A percentile compares a stretch with the other conserved stretches of the same genome.
Evolutionary conservation across 768 basidiomycete genomes (phyloP).

Genomic region (Dentipellis fragilis): DNA sequence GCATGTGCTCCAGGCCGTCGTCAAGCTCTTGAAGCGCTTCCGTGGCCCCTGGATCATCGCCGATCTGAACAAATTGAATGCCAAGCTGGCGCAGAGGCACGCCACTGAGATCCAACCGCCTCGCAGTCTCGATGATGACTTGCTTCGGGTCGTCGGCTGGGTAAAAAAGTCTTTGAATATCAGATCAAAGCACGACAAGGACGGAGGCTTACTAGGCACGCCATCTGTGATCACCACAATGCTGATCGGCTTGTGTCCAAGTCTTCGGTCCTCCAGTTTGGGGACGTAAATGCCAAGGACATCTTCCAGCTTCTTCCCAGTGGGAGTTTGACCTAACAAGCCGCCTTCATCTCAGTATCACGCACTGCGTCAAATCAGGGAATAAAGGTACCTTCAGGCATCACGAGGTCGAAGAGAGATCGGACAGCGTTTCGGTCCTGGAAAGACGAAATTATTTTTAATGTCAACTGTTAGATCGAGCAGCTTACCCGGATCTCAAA

Average conservation of each 20-base stretch:
- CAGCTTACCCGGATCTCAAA: constrained; percentile 16
- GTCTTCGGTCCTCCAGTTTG: constrained; percentile 19
- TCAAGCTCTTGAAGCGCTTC: constrained; percentile 20
- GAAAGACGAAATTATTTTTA: neutral
- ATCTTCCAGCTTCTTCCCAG: constrained; percentile 26
- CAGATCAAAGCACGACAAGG: neutral
- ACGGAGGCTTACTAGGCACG: constrained; percentile 25
- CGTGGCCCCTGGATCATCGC: constrained; percentile 19
- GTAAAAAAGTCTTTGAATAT: neutral
- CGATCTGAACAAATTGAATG: constrained; percentile 33
- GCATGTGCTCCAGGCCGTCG: constrained; percentile 3
- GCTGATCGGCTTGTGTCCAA: constrained; percentile 25
- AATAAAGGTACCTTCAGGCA: constrained; percentile 3
- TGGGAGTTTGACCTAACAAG: constrained; percentile 26
- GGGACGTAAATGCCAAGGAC: constrained; percentile 28
- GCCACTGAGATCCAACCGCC: constrained; percentile 21
- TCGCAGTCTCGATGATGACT: constrained; percentile 13
- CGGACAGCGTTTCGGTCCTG: constrained; percentile 7
- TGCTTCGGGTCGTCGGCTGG: constrained; percentile 15
- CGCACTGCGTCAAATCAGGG: too few relatives aligned
- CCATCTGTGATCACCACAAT: constrained; percentile 30
- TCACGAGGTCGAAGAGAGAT: constrained; percentile 4
- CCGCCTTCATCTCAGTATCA: constrained; percentile 9
- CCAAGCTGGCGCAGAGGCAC: constrained; percentile 24
- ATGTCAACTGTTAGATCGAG: neutral